A percentile compares a stretch with the other conserved stretches of the same genome.
Conservation (phyloP, 1,284 basidiomycete genomes). For the Rhodotorula glutinis region DNA sequence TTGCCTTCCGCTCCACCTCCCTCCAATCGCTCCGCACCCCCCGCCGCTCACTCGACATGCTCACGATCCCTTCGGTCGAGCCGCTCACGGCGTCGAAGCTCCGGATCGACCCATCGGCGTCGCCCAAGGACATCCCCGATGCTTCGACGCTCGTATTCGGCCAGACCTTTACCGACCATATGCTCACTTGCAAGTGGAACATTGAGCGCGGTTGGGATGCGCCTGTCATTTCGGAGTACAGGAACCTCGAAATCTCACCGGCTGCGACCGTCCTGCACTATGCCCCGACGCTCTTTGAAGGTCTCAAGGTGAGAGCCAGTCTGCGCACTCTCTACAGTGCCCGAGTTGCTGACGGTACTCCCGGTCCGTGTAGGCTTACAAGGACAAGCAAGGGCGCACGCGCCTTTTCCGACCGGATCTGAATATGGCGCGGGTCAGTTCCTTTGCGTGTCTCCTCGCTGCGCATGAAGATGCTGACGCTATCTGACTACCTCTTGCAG, state of each 20-base stretch:
- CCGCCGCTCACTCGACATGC: neutral
- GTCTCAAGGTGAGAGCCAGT: slow-evolving; percentile 62
- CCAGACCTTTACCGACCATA: slow-evolving; percentile 75
- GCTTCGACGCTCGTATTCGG: slow-evolving; percentile 54
- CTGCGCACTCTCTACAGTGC: too few relatives aligned
- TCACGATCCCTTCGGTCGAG: neutral
- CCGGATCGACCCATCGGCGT: neutral
- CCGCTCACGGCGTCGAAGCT: slow-evolving; percentile 7
- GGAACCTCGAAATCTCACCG: slow-evolving; percentile 71
- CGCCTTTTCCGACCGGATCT: slow-evolving; percentile 86
- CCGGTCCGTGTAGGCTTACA: slow-evolving; percentile 62
- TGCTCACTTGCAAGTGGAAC: slow-evolving; percentile 82
- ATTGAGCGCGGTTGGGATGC: slow-evolving; percentile 70
- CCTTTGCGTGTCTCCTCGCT: too few relatives aligned
- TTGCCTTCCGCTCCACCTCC: neutral
- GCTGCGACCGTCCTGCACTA: slow-evolving; percentile 90
- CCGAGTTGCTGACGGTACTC: neutral
- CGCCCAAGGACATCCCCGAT: slow-evolving; percentile 43
- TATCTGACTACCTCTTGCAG: neutral
- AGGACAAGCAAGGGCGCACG: slow-evolving; percentile 70
- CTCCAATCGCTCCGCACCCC: neutral
- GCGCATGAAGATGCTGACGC: neutral
- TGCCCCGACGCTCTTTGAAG: slow-evolving; percentile 84
- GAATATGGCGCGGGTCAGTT: slow-evolving; percentile 74
- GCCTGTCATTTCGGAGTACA: slow-evolving; percentile 80